Evolutionary conservation across 2,329 filamentous ascomycete genomes (phyloP).

Genomic region (Basipetospora chlamydospora): DNA sequence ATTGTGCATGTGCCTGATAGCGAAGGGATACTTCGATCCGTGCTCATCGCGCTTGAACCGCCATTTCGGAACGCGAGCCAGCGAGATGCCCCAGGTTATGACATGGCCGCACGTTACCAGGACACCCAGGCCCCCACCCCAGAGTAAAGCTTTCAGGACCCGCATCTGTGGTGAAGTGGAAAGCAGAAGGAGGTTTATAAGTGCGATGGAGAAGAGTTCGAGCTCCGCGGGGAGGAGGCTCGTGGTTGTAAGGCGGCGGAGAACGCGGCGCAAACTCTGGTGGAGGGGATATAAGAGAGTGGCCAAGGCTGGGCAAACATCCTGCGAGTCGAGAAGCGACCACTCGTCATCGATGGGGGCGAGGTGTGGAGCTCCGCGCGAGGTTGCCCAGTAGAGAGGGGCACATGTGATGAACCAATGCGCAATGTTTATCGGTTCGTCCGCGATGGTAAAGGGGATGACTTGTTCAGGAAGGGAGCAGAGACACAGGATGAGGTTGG

Average conservation of each 20-base stretch:
- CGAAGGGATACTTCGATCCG: neutral
- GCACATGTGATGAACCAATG: conserved; percentile 69
- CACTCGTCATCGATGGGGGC: neutral
- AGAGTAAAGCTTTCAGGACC: conserved; percentile 74
- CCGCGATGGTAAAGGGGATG: conserved; percentile 47
- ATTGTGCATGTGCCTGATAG: conserved; percentile 5
- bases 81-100: conserved; percentile 67
- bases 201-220: conserved; percentile 66
- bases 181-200: conserved; percentile 71
- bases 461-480: conserved; percentile 60
- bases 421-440: conserved; percentile 45
- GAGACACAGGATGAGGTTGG: conserved; percentile 71
- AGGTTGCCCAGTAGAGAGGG: conserved; percentile 35
- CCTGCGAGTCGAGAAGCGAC: conserved; percentile 3
- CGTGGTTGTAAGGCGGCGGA: conserved; percentile 74
- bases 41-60: conserved; percentile 50
- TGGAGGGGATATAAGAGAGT: conserved; percentile 70
- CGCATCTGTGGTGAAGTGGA: conserved; percentile 68
- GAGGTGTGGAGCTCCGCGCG: neutral
- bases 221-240: conserved; percentile 79
- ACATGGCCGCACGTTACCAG: conserved; percentile 60
- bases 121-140: conserved; percentile 65
- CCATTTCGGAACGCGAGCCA: conserved; percentile 85
- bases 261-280: conserved; percentile 54
- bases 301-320: conserved; percentile 40